Evolutionary conservation across 768 basidiomycete genomes (phyloP).

Genomic region (Holtermanniella nyarrowii): DNA sequence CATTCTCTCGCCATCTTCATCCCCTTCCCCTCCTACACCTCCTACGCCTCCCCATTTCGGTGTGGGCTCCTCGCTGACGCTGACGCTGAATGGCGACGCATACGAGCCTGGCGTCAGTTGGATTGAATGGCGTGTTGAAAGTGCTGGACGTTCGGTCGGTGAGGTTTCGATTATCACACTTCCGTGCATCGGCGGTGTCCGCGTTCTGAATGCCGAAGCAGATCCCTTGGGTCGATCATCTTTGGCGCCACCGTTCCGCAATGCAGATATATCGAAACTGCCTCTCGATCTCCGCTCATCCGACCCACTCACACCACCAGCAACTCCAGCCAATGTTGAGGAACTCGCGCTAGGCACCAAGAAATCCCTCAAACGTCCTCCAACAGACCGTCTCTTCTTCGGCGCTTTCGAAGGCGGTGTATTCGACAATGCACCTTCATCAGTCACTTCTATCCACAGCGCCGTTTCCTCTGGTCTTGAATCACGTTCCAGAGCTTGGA

Average conservation of each 20-base stretch:
- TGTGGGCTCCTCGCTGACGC: background rate
- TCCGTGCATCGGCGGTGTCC: background rate
- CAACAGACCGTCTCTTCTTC: constrained; percentile 28
- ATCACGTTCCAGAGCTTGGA: constrained; percentile 12
- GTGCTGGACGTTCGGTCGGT: constrained; percentile 4
- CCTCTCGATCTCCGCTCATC: constrained; percentile 12
- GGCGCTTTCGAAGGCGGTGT: constrained; percentile 15
- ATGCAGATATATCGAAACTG: background rate
- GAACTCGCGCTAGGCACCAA: constrained; percentile 18
- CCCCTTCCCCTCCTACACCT: constrained; percentile 16
- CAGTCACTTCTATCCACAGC: background rate
- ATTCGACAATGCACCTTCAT: constrained; percentile 1
- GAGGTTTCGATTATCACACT: background rate
- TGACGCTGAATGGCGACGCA: constrained; percentile 12
- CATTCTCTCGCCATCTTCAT: constrained; percentile 29
- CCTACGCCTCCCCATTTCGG: constrained; percentile 11
- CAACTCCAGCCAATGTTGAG: background rate
- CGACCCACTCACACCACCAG: constrained; percentile 5
- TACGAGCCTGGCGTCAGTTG: constrained; percentile 9
- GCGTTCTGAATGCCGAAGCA: background rate
- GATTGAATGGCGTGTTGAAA: constrained; percentile 13
- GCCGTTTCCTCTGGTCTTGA: constrained; percentile 8
- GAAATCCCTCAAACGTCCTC: constrained; percentile 25
- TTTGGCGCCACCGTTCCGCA: background rate
- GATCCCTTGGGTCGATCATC: background rate